Conservation (phyloP, 2,329 filamentous ascomycete species). For the Neoscytalidium dimidiatum region DNA sequence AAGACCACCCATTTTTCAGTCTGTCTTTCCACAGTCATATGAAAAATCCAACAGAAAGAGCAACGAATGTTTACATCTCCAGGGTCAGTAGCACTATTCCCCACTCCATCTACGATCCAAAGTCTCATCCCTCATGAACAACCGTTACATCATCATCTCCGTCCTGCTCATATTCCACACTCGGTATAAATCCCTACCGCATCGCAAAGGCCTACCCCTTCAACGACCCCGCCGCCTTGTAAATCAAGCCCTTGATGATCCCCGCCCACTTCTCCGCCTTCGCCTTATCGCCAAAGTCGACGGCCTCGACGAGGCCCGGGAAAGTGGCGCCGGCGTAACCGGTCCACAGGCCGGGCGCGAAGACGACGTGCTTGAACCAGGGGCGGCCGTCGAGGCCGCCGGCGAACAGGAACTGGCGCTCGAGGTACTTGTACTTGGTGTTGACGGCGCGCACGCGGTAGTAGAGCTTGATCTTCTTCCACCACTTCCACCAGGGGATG, state of each 20-base stretch:
- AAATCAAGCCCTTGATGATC: slow-evolving; percentile 40
- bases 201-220: slow-evolving; percentile 26
- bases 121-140: too few species aligned
- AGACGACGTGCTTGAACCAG: slow-evolving; percentile 96
- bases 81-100: too few species aligned
- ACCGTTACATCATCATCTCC: too few species aligned
- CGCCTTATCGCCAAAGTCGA: slow-evolving; percentile 52
- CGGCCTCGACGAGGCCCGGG: slow-evolving; percentile 64
- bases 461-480: slow-evolving; percentile 65
- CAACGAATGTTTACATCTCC: too few species aligned
- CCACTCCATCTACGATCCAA: too few species aligned
- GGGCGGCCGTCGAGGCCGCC: slow-evolving; percentile 74
- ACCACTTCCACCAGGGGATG: slow-evolving; percentile 79
- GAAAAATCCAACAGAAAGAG: too few species aligned
- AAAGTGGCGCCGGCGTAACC: slow-evolving; percentile 78
- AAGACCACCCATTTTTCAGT: too few species aligned
- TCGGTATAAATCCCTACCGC: too few species aligned
- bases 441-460: slow-evolving; percentile 69
- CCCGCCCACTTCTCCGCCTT: slow-evolving; percentile 44
- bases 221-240: slow-evolving; percentile 38
- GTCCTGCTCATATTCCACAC: too few species aligned
- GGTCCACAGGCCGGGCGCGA: slow-evolving; percentile 88
- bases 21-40: too few species aligned
- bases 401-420: slow-evolving; percentile 76
- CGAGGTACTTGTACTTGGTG: slow-evolving; percentile 78